Base-by-base conservation (phyloP, 805 yeast species). In the Candida ipomoeae region DNA sequence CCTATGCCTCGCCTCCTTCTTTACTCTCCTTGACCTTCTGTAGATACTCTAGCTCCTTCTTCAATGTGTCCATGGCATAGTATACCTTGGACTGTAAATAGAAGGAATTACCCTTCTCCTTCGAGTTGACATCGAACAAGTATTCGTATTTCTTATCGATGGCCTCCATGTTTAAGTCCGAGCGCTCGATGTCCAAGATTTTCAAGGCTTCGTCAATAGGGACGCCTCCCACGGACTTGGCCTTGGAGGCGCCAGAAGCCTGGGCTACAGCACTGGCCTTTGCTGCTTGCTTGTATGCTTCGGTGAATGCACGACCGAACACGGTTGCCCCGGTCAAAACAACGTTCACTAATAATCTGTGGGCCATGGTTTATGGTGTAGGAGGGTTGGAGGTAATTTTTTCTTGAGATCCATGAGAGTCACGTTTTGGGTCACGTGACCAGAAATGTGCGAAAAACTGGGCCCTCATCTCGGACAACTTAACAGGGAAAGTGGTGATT, bases 231-330 rank as follows among this genome's bases (percentile, higher is more conserved):
- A 77, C 78, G 53, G 89, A 82, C 31, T 80, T 73, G 48, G 80
- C 77, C 59, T 70, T 71, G 41, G 66, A 60, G 40, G 66, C 63
- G 6, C 62, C 64, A 21, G 60, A 60, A 35, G 71, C 69, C 38
- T 51, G 54, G 7, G 72, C 72, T 29, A 88, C 80, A 2, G 92
- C 89, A n/a, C 96, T 83, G 48, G 91, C 91, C 47, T 92, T 88
- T 15, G 98, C 97, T 1, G 96, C 96, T 71, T 94, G 98, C 62
- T 85, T 87, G 77, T 92, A 94, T 0, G 99, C 98, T 67, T 90
- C 96, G n/a, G 89, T 79, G 67, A 94, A 94, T 0, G 99, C 99
- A 60, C 88, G 82, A 50, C 98, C 97, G 64, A 94, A 90, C 31
- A 92, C 98, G 59, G 89, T 85, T 4, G 97, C 95, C 50, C 98